Conservation (phyloP, 306 rosid genomes). For the Pachyrhizus erosus region DNA sequence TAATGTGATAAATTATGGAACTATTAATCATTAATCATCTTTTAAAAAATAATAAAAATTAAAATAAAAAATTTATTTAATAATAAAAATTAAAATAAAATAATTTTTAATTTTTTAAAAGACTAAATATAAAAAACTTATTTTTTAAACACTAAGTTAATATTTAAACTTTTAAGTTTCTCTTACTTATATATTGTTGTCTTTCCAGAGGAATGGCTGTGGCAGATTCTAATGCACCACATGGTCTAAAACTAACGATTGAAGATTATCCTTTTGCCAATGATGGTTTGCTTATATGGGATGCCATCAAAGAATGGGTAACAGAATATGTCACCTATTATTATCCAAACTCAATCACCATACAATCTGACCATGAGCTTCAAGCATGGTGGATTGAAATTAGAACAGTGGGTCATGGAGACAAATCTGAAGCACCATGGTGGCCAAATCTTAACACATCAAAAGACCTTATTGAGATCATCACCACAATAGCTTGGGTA, state of each 20-base stretch:
- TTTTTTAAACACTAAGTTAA: too few relatives aligned
- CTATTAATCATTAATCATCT: too few relatives aligned
- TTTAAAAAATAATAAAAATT: too few relatives aligned
- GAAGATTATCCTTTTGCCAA: constrained; percentile 52
- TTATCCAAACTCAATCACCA: constrained; percentile 35
- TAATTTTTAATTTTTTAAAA: too few relatives aligned
- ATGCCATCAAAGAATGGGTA: constrained; percentile 45
- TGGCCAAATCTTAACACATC: constrained; percentile 47
- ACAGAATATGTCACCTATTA: constrained; percentile 46
- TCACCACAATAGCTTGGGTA: constrained; percentile 47
- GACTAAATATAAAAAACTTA: too few relatives aligned
- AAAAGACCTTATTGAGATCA: constrained; percentile 31
- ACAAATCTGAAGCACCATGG: constrained; percentile 47
- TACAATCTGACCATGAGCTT: constrained; percentile 44
- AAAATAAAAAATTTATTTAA: too few relatives aligned
- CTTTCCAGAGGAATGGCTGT: constrained; percentile 45
- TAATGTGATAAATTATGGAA: too few relatives aligned
- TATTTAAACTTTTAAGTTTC: neutral
- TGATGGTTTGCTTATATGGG: constrained; percentile 52
- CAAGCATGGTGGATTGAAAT: constrained; percentile 55
- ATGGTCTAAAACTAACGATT: constrained; percentile 46
- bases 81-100: too few relatives aligned
- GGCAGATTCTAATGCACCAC: constrained; percentile 39
- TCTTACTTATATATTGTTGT: neutral
- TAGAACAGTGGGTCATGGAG: constrained; percentile 46